phyloP scores from a whole-genome alignment of 2,329 filamentous ascomycete species.

The Alternaria sp. region DNA sequence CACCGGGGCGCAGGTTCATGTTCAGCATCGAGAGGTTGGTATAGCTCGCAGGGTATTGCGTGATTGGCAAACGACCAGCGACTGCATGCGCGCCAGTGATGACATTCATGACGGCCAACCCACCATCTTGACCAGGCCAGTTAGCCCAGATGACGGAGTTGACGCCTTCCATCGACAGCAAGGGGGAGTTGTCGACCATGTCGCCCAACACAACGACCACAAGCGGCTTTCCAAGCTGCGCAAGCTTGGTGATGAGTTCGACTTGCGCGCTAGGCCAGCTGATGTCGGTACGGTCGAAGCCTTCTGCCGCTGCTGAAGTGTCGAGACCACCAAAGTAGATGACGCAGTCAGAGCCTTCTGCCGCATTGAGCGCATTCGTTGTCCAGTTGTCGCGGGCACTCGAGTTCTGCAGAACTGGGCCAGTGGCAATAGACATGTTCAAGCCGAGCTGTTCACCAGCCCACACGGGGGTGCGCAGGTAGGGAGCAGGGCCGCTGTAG shows the following conservation, averaged over 20 bases:
- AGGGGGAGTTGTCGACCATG: slow-evolving; percentile 59
- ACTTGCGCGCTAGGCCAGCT: slow-evolving; percentile 61
- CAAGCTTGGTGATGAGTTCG: slow-evolving; percentile 58
- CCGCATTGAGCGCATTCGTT: slow-evolving; percentile 34
- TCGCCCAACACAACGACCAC: slow-evolving; percentile 61
- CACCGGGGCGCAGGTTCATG: slow-evolving; percentile 60
- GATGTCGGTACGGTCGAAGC: slow-evolving; percentile 58
- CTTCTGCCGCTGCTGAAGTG: slow-evolving; percentile 59
- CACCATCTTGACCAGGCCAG: slow-evolving; percentile 67
- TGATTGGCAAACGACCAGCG: slow-evolving; percentile 62
- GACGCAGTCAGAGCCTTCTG: slow-evolving; percentile 58
- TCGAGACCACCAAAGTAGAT: slow-evolving; percentile 65
- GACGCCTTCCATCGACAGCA: slow-evolving; percentile 58
- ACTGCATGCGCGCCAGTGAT: slow-evolving; percentile 59
- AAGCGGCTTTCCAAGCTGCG: slow-evolving; percentile 56
- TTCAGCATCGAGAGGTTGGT: slow-evolving; percentile 61
- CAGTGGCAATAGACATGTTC: slow-evolving; percentile 44
- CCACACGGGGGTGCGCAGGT: slow-evolving; percentile 60
- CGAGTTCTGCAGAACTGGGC: slow-evolving; percentile 22
- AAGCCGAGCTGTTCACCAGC: slow-evolving; percentile 58
- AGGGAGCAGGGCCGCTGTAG: slow-evolving; percentile 64
- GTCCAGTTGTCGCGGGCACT: slow-evolving; percentile 22
- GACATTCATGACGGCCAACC: slow-evolving; percentile 61
- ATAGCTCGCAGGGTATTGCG: slow-evolving; percentile 63
- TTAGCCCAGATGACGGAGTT: slow-evolving; percentile 64